phyloP scores from a whole-genome alignment of 2,329 filamentous ascomycete genomes.

The Blastomyces silverae region DNA sequence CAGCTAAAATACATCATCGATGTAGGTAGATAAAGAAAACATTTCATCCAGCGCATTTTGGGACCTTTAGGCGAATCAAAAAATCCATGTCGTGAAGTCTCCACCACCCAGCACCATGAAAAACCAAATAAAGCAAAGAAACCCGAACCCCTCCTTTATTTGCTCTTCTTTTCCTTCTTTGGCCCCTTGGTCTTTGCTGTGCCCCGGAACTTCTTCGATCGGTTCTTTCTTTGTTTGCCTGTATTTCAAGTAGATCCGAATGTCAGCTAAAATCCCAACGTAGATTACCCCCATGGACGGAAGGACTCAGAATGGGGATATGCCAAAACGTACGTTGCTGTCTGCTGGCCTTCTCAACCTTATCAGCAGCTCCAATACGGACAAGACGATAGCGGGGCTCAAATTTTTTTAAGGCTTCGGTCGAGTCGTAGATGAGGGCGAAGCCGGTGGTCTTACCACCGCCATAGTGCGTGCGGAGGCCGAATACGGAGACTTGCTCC shows the following conservation, averaged over 20 bases:
- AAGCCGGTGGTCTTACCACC: slow-evolving; percentile 99
- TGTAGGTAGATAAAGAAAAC: slow-evolving; percentile 16
- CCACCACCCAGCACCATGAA: slow-evolving; percentile 17
- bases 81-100: slow-evolving; percentile 17
- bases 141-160: slow-evolving; percentile 36
- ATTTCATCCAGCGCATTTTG: slow-evolving; percentile 20
- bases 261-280: slow-evolving; percentile 17
- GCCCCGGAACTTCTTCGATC: slow-evolving; percentile 95
- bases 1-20: slow-evolving; percentile 23
- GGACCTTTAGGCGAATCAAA: slow-evolving; percentile 18
- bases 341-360: slow-evolving; percentile 95
- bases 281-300: slow-evolving; percentile 10
- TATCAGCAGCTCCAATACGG: slow-evolving; percentile 82
- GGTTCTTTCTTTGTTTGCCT: slow-evolving; percentile 99
- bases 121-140: slow-evolving; percentile 13
- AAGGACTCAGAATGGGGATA: slow-evolving; percentile 15
- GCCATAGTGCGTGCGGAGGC: slow-evolving; percentile 97
- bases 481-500: slow-evolving; percentile 96
- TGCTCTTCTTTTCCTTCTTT: slow-evolving; percentile 82
- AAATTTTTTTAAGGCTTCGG: slow-evolving; percentile 99
- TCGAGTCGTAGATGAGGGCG: slow-evolving; percentile 95
- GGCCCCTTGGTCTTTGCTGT: slow-evolving; percentile 97
- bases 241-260: slow-evolving; percentile 26
- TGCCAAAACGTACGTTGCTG: slow-evolving; percentile 81
- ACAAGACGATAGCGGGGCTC: slow-evolving; percentile 97